Conservation (phyloP, 176 grass and related monocot genomes). For the Avena sativa region DNA sequence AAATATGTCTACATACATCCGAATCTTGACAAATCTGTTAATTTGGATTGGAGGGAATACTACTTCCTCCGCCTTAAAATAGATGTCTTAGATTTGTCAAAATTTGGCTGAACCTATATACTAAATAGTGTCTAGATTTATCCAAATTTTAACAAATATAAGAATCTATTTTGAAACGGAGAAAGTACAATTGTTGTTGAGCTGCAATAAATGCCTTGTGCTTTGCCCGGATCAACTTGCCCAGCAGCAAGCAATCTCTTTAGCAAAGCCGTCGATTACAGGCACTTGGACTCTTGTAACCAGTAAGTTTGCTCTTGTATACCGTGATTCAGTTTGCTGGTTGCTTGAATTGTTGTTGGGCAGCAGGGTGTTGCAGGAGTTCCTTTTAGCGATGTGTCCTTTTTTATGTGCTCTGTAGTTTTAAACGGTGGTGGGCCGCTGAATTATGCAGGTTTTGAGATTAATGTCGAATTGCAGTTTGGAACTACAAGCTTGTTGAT, state of each 20-base stretch:
- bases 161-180: too few species aligned
- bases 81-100: too few species aligned
- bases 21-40: too few species aligned
- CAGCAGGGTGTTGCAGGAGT: background rate
- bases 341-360: background rate
- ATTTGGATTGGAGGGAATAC: too few species aligned
- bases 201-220: slow-evolving; percentile 20
- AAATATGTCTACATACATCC: too few species aligned
- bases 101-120: too few species aligned
- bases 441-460: background rate
- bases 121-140: too few species aligned
- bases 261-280: background rate
- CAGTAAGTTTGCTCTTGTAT: slow-evolving; percentile 22
- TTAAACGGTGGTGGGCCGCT: background rate
- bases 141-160: too few species aligned
- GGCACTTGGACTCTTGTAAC: slow-evolving; percentile 27
- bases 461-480: background rate
- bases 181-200: background rate
- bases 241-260: slow-evolving; percentile 2
- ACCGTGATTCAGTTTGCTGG: background rate
- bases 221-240: slow-evolving; percentile 9
- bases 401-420: background rate
- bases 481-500: background rate
- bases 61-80: too few species aligned
- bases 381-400: background rate